These are phyloP conservation scores for Pythium coloratum DNA, from an alignment of 352 stramenopile species.

Conservation along the genomic window DNA sequence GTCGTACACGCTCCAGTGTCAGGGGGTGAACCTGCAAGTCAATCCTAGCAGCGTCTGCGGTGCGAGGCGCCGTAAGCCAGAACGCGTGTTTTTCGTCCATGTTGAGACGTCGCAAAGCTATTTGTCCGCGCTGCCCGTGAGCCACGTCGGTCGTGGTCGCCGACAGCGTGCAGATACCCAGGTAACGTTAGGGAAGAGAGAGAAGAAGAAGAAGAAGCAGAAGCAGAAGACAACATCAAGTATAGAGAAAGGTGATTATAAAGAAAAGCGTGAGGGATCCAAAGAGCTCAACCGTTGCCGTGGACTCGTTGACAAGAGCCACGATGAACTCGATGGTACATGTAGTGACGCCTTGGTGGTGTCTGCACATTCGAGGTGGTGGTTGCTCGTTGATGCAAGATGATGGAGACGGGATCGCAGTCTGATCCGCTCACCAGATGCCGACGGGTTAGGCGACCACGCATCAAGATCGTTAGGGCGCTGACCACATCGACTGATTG, in stretches of 20 bases:
- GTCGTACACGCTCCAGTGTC: not conserved
- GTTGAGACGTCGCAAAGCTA: constrained; percentile 2
- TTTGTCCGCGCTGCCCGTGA: not conserved
- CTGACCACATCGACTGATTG: not conserved
- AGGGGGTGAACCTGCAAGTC: not conserved
- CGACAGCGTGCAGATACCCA: constrained; percentile 6
- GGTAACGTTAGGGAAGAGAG: constrained; percentile 3
- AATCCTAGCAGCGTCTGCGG: not conserved
- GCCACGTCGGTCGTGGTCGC: not conserved
- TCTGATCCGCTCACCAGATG: not conserved
- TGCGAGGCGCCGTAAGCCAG: not conserved
- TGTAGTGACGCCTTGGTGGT: too few species aligned
- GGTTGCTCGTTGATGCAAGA: too few species aligned
- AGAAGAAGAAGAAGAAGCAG: not conserved
- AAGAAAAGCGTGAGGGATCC: constrained; percentile 27
- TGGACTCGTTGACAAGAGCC: not conserved
- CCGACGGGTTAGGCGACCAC: not conserved
- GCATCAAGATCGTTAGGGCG: not conserved
- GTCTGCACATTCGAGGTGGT: not conserved
- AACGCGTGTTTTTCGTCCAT: not conserved
- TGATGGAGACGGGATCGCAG: not conserved
- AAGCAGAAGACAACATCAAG: not conserved
- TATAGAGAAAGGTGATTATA: constrained; percentile 51
- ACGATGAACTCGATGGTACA: not conserved
- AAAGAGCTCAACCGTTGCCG: not conserved